A percentile compares a stretch with the other conserved stretches of the same genome.
phyloP scores from a whole-genome alignment of 495 filamentous ascomycete species.

The Daldinia grandis region DNA sequence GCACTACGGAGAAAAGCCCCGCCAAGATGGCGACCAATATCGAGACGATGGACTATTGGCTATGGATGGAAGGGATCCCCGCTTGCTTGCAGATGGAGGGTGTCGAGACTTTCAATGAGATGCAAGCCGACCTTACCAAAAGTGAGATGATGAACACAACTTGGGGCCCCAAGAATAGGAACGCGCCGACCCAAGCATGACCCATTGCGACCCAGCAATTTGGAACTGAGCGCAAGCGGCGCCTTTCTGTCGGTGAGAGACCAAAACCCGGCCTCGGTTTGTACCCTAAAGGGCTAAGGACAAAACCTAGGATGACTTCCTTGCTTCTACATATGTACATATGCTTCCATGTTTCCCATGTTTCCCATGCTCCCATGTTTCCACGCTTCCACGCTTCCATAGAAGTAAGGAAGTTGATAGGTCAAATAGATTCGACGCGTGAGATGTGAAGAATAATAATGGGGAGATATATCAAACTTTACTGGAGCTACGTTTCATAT shows the following conservation, averaged over 20 bases:
- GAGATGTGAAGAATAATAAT: slow-evolving; percentile 2
- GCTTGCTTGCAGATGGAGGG: slow-evolving; percentile 39
- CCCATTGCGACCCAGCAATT: slow-evolving; percentile 34
- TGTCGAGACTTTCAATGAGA: slow-evolving; percentile 39
- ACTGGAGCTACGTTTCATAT: slow-evolving; percentile 4
- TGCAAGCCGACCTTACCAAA: slow-evolving; percentile 37
- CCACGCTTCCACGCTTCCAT: not conserved
- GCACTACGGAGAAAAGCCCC: slow-evolving; percentile 41
- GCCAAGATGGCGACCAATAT: slow-evolving; percentile 36
- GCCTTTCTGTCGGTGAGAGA: slow-evolving; percentile 34
- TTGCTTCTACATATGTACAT: not conserved
- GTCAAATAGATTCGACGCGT: not conserved
- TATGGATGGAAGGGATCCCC: slow-evolving; percentile 21
- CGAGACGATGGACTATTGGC: slow-evolving; percentile 32
- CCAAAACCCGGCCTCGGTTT: slow-evolving; percentile 22
- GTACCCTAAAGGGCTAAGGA: slow-evolving; percentile 10
- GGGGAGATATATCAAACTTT: slow-evolving; percentile 2
- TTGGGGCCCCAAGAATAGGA: slow-evolving; percentile 39
- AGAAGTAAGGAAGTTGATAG: not conserved
- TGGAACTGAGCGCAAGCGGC: slow-evolving; percentile 39
- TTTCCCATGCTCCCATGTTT: not conserved
- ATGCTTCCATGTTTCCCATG: not conserved
- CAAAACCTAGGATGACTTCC: not conserved
- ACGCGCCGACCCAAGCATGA: slow-evolving; percentile 29
- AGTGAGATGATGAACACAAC: slow-evolving; percentile 20